Base-by-base conservation (phyloP, 177 flowering plant species). In the Vitis hybrid region DNA sequence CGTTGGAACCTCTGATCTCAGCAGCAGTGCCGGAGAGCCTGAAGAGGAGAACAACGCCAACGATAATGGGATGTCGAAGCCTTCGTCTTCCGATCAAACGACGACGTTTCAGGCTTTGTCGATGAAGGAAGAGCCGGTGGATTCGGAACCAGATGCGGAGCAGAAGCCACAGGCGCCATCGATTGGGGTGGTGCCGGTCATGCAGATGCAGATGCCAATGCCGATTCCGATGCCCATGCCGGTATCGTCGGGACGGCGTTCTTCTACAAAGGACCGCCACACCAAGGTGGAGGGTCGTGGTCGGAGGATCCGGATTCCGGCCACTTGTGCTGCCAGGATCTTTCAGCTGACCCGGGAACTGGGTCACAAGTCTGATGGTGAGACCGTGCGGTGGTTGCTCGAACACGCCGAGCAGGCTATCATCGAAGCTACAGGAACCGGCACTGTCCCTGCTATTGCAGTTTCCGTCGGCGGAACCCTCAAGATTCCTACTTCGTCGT, bases 331-430 rank as follows among this genome's bases (percentile, higher is more conserved):
- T 26, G 97, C 96, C 6, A 73, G 96, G 64, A 87, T 92, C 51
- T 91, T 91, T 59, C 97, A 89, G 68, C 75, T 92, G 8, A 90
- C 94, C 13, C 70, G 94, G 10, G 97, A 91, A 65, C 80, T 91
- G 6, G 91, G 93, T 8, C 97, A 90, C 67, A 91, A 91, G 69
- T 88, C 97, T 17, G 97, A 91, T 75, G 97, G 97, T n/a, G 97
- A 92, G 59, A 92, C 96, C 4, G 85, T 92, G 17, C 76, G 88
- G 71, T 92, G 97, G 97, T 79, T 92, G 0, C 84, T 92, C 11
- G 93, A 91, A 30, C 91, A 82, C 50, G 91, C 97, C 5, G 96
- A 91, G 68, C 89, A 82, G 3, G 90, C 96, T 7, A 92, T 92
- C n/a, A 85, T 91, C 26, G 80, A 83, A 52, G 98, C 94, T 34